Evolutionary conservation across 306 rosid species (phyloP).

Genomic region (Delonix regia): DNA sequence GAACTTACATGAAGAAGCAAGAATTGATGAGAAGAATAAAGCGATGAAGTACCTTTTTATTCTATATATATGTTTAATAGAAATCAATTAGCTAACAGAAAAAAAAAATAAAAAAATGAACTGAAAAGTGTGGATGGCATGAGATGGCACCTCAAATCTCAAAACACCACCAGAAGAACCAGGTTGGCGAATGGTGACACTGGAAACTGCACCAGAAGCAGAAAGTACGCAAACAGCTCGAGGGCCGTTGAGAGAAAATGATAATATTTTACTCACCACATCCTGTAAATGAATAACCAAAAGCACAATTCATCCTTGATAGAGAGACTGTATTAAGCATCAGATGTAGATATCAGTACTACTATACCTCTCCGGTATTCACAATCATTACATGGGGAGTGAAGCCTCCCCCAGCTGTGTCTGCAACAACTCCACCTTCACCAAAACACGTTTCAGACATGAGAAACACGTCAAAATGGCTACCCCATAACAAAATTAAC

Average conservation of each 20-base stretch:
- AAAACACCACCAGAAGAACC: not conserved
- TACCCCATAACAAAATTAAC: not conserved
- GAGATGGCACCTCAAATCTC: conserved; percentile 44
- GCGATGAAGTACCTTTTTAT: not conserved
- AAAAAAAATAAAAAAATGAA: too few relatives aligned
- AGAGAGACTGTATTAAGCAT: not conserved
- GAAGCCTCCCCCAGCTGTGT: conserved; percentile 45
- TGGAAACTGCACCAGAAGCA: conserved; percentile 45
- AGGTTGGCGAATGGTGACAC: conserved; percentile 31
- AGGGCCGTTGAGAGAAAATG: not conserved
- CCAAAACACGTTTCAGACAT: not conserved
- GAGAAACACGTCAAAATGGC: not conserved
- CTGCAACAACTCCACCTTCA: conserved; percentile 42
- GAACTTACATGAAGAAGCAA: not conserved
- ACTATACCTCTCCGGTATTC: conserved; percentile 45
- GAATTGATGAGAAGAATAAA: not conserved
- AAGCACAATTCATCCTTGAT: not conserved
- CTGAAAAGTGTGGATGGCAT: not conserved
- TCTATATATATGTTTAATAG: not conserved
- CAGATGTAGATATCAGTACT: not conserved
- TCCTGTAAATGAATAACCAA: conserved; percentile 39
- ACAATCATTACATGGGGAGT: conserved; percentile 38
- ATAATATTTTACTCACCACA: conserved; percentile 20
- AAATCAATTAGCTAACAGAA: too few relatives aligned
- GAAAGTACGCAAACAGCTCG: conserved; percentile 43